phyloP scores from a whole-genome alignment of 306 rosid genomes.

The Crataegus laevigata region DNA sequence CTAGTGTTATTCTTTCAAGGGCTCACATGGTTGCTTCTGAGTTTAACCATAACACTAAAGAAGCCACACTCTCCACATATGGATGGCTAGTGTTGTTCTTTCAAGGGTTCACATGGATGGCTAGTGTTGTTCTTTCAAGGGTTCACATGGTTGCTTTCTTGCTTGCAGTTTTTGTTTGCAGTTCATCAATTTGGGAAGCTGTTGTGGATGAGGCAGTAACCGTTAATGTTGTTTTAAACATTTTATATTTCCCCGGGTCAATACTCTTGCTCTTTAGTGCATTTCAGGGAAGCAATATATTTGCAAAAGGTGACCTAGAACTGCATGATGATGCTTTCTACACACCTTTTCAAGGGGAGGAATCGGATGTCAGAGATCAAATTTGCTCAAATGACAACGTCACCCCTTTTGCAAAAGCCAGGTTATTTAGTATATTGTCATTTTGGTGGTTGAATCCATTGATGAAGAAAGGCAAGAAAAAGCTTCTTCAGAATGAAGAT shows the following conservation, averaged over 20 bases:
- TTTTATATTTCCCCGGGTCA: slow-evolving; percentile 14
- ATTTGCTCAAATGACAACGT: slow-evolving; percentile 6
- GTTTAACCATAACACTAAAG: background rate
- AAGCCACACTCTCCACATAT: slow-evolving; percentile 4
- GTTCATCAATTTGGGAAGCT: slow-evolving; percentile 13
- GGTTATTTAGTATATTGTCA: slow-evolving; percentile 11
- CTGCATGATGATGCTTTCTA: background rate
- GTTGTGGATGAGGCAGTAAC: slow-evolving; percentile 1
- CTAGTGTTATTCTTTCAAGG: slow-evolving; percentile 17
- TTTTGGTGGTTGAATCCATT: slow-evolving; percentile 36
- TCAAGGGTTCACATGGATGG: too few relatives aligned
- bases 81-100: too few relatives aligned
- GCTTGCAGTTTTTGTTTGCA: slow-evolving; percentile 10
- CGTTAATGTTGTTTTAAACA: slow-evolving; percentile 1
- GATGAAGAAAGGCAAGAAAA: slow-evolving; percentile 18
- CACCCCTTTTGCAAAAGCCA: slow-evolving; percentile 17
- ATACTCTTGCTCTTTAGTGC: slow-evolving; percentile 7
- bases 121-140: too few relatives aligned
- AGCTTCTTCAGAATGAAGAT: slow-evolving; percentile 11
- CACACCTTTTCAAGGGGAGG: slow-evolving; percentile 6
- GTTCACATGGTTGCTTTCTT: too few relatives aligned
- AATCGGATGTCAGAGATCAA: background rate
- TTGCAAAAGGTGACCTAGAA: slow-evolving; percentile 1
- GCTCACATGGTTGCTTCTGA: slow-evolving; percentile 21
- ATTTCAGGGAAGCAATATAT: background rate